phyloP scores from a whole-genome alignment of 257 asterid genomes.

The Fraxinus quadrangulata region DNA sequence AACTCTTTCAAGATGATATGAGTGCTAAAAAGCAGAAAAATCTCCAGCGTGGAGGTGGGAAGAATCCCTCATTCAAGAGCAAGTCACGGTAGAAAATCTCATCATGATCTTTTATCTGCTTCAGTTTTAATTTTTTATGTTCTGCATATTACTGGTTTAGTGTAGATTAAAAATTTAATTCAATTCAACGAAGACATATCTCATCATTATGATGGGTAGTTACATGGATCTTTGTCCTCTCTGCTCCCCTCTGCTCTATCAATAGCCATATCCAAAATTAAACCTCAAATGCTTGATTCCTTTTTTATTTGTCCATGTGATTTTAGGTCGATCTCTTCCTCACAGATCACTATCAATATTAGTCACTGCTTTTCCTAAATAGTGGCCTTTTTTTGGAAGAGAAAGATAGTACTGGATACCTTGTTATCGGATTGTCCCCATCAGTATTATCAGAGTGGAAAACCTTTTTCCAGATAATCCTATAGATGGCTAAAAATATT shows the following conservation, averaged over 20 bases:
- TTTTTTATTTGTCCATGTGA: neutral
- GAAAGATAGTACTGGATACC: neutral
- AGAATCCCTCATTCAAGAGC: constrained; percentile 80
- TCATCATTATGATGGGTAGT: neutral
- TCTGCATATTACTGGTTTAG: neutral
- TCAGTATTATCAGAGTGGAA: too few species aligned
- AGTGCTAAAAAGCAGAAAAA: constrained; percentile 72
- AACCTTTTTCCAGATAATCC: too few species aligned
- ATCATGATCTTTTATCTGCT: neutral
- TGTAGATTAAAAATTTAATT: neutral
- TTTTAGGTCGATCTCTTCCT: neutral
- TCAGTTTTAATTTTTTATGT: neutral
- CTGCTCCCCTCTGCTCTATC: neutral
- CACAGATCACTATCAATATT: neutral
- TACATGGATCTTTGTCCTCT: neutral
- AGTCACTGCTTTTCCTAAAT: neutral
- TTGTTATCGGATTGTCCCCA: too few species aligned
- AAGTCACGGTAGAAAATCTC: constrained; percentile 66
- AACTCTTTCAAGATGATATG: constrained; percentile 84
- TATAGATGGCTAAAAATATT: too few species aligned
- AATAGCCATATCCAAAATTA: neutral
- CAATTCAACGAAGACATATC: neutral
- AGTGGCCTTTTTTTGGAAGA: neutral
- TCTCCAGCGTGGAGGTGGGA: constrained; percentile 41
- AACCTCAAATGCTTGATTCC: neutral